Evolutionary conservation across 495 filamentous ascomycete genomes (phyloP).

Genomic region (Pyrenula aspistea): DNA sequence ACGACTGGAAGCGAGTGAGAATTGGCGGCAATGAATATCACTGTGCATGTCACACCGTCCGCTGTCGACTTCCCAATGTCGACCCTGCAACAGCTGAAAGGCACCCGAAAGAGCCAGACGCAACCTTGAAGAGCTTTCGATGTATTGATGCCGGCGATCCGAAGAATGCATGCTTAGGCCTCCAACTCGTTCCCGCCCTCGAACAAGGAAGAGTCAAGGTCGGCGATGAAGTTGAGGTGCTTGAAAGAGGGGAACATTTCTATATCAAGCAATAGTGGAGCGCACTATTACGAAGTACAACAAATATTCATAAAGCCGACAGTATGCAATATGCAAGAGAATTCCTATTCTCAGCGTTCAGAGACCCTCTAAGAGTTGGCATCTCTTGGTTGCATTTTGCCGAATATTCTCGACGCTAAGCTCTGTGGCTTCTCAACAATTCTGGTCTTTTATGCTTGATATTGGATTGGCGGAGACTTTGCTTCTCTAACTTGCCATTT

Average conservation of each 20-base stretch:
- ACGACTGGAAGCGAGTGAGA: constrained; percentile 63
- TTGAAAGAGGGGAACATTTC: constrained; percentile 49
- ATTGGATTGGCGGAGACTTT: too few species aligned
- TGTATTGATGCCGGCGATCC: constrained; percentile 63
- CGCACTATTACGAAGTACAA: too few species aligned
- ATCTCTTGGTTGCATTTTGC: too few species aligned
- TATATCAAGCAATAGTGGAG: constrained; percentile 33
- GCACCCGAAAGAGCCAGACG: constrained; percentile 62
- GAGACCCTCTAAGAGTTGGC: too few species aligned
- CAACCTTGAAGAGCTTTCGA: constrained; percentile 55
- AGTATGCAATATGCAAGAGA: too few species aligned
- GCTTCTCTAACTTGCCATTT: too few species aligned
- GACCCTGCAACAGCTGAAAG: constrained; percentile 60
- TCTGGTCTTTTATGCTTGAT: too few species aligned
- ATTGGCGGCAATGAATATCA: constrained; percentile 40
- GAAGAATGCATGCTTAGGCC: constrained; percentile 63
- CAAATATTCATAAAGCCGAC: too few species aligned
- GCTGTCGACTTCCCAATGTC: constrained; percentile 78
- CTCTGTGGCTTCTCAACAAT: too few species aligned
- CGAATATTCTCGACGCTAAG: too few species aligned
- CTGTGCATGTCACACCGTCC: constrained; percentile 61
- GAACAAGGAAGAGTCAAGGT: constrained; percentile 37
- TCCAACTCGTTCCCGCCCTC: constrained; percentile 62
- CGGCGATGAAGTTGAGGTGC: constrained; percentile 46
- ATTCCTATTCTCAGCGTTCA: too few species aligned